A percentile compares a stretch with the other conserved stretches of the same genome.
These are phyloP conservation scores for Ensete glaucum DNA, from an alignment of 176 grass and related monocot species.

Conservation along the genomic window DNA sequence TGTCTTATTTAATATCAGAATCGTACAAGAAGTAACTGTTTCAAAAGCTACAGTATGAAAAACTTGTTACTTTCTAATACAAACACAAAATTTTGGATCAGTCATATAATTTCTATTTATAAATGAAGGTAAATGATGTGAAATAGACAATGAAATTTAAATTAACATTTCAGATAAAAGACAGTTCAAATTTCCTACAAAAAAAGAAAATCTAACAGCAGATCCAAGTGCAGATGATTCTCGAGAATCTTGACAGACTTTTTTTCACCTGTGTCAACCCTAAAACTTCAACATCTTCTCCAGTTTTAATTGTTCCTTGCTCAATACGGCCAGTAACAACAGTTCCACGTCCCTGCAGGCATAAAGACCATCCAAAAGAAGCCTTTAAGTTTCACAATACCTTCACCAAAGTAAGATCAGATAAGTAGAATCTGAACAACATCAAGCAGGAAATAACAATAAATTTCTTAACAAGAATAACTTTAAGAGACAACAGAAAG, in stretches of 20 bases:
- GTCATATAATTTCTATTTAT: no score
- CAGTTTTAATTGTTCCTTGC: slow-evolving; percentile 93
- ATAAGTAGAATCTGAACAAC: not conserved
- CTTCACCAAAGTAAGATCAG: not conserved
- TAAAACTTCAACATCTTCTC: slow-evolving; percentile 91
- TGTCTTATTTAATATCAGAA: no score
- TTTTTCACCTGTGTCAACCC: slow-evolving; percentile 61
- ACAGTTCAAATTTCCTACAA: no score
- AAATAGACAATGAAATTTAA: no score
- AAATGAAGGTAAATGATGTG: no score
- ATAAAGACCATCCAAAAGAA: not conserved
- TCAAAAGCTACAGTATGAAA: no score
- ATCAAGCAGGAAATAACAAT: not conserved
- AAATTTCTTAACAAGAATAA: not conserved
- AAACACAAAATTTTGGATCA: no score
- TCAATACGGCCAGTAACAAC: slow-evolving; percentile 91
- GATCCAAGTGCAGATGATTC: not conserved
- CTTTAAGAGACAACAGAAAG: not conserved
- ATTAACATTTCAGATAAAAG: no score
- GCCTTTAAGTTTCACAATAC: slow-evolving; percentile 2
- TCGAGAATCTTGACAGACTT: not conserved
- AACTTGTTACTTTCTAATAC: no score
- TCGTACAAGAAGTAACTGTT: no score
- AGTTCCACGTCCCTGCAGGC: slow-evolving; percentile 79
- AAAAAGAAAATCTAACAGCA: not conserved